Percentiles rank a stretch among this genome's conserved stretches.
Conservation (phyloP, 805 yeast genomes). For the Saturnispora quitensis region DNA sequence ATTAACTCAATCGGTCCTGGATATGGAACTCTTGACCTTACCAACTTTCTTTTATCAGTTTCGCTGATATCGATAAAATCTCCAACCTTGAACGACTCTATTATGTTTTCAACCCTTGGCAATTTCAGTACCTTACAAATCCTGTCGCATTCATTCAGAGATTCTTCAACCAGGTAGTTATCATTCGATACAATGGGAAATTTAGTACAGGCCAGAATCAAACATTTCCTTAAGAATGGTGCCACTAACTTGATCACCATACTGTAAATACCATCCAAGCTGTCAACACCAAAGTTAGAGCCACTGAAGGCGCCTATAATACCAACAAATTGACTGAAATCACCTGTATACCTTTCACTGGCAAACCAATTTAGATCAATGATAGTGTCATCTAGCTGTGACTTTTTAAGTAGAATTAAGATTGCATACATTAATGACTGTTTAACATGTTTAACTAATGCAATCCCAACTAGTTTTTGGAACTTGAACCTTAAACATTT, state of each 20-base stretch:
- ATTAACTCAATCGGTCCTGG: slow-evolving; percentile 60
- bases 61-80: slow-evolving; percentile 11
- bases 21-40: slow-evolving; percentile 35
- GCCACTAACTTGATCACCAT: slow-evolving; percentile 48
- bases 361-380: slow-evolving; percentile 1
- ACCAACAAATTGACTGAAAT: slow-evolving; percentile 11
- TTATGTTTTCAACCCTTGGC: slow-evolving; percentile 29
- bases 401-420: slow-evolving; percentile 11
- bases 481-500: slow-evolving; percentile 36
- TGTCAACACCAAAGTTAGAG: slow-evolving; percentile 15
- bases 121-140: slow-evolving; percentile 42
- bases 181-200: slow-evolving; percentile 6
- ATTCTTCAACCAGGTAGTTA: slow-evolving; percentile 8
- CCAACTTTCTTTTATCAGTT: slow-evolving; percentile 10
- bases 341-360: slow-evolving; percentile 4
- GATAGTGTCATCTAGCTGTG: neutral
- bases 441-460: slow-evolving; percentile 44
- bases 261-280: slow-evolving; percentile 38
- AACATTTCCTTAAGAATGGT: slow-evolving; percentile 57
- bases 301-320: slow-evolving; percentile 21
- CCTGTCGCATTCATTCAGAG: slow-evolving; percentile 42
- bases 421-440: slow-evolving; percentile 32
- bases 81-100: slow-evolving; percentile 9
- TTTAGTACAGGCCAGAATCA: slow-evolving; percentile 39
- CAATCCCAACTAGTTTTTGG: slow-evolving; percentile 39